Percentiles rank a stretch among this genome's conserved stretches.
phyloP scores from a whole-genome alignment of 2,329 filamentous ascomycete genomes.

The Arthrobotrys entomopaga region DNA sequence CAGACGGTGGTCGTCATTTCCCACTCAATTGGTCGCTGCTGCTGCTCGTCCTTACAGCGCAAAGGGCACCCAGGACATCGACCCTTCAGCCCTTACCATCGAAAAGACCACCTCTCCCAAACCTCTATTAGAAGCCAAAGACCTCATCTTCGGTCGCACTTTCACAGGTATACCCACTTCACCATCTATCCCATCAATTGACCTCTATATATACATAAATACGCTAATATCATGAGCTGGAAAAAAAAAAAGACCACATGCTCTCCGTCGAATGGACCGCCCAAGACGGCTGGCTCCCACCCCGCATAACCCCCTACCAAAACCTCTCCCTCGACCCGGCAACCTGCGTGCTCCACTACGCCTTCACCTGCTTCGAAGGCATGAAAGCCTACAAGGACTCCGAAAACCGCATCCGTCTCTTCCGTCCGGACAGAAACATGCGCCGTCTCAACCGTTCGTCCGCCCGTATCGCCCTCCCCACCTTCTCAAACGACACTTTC shows the following conservation, averaged over 20 bases:
- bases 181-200: conserved; percentile 11
- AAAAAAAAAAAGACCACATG: conserved; percentile 81
- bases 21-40: conserved; percentile 18
- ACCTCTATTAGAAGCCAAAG: conserved; percentile 75
- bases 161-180: conserved; percentile 83
- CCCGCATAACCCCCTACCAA: conserved; percentile 90
- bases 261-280: conserved; percentile 93
- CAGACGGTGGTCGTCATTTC: conserved; percentile 15
- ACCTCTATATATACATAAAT: background rate
- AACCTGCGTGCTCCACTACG: conserved; percentile 98
- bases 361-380: conserved; percentile 96
- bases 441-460: conserved; percentile 89
- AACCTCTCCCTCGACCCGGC: conserved; percentile 96
- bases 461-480: conserved; percentile 90
- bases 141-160: conserved; percentile 86
- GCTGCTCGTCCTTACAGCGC: conserved; percentile 37
- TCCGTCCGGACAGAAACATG: conserved; percentile 98
- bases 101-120: conserved; percentile 81
- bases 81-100: conserved; percentile 79
- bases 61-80: conserved; percentile 69
- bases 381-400: conserved; percentile 99
- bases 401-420: conserved; percentile 80
- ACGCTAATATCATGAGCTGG: conserved; percentile 7
- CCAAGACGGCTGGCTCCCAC: conserved; percentile 80
- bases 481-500: conserved; percentile 77